Evolutionary conservation across 2,329 filamentous ascomycete species (phyloP), one percentile per base, ranked within the genome.

Genomic region (Ceratocystis diversiconidia): DNA sequence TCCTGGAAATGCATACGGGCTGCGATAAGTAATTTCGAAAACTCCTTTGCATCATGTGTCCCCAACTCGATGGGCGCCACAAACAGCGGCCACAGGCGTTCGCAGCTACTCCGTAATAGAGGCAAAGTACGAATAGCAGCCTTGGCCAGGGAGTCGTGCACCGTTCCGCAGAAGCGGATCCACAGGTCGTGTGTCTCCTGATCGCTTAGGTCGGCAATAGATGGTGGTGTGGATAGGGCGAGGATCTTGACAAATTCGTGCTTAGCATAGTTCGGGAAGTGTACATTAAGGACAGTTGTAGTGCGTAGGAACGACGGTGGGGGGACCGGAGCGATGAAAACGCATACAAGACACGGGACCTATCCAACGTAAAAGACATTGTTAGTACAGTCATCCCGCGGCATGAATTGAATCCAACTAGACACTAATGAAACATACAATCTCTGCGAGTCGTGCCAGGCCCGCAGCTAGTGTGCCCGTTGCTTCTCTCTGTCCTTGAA

Each of bases 121-220:
- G 87, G 80, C 15, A 97, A 79, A 46, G 92, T 91, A 62, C 91
- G 85, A 0, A 88, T 88, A 2, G 90, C 90, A 60, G 90, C 85
- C 69, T 87, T 89, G 61, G 87, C 85, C 12, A 97, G 79, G 0
- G 92, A 85, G 73, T 99, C 94, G 80, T 95, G 94, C 15, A 96
- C 85, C 3, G 90, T 89, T 61, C 84, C 84, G 68, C 87, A 84
- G 77, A 95, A 97, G 57, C 90, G 85, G 15, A 84, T 78, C 88
- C 89, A 94, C 17, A 92, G 82, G 75, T 88, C 87, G 28, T 76
- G 73, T 8, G 87, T 87, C 67, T 84, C 82, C 61, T 77, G 75
- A 61, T 73, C 70, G 1, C 76, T 79, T 25, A 77, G 85, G 76
- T 78, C 85, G 71, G 73, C 76, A n/a, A 59, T 79, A 10, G 76